These are phyloP conservation scores for Colletotrichum zoysiae DNA, from an alignment of 2,329 filamentous ascomycete species.

Conservation along the genomic window DNA sequence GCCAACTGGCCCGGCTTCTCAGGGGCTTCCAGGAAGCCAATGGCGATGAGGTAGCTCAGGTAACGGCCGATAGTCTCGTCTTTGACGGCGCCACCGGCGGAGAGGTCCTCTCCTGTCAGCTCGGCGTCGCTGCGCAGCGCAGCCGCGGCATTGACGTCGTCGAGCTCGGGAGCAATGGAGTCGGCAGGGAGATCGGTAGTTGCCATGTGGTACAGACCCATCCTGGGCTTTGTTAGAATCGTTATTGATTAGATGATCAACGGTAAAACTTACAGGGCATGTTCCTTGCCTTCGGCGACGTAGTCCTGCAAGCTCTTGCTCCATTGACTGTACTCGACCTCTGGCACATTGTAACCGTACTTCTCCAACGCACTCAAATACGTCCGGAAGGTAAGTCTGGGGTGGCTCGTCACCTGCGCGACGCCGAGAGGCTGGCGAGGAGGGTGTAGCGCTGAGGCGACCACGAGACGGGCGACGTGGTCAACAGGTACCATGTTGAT, in stretches of 20 bases:
- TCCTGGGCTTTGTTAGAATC: slow-evolving; percentile 17
- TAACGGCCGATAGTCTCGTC: slow-evolving; percentile 71
- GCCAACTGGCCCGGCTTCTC: slow-evolving; percentile 47
- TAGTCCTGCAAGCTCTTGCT: slow-evolving; percentile 75
- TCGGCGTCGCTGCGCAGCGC: slow-evolving; percentile 68
- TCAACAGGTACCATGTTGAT: slow-evolving; percentile 91
- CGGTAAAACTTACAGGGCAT: slow-evolving; percentile 44
- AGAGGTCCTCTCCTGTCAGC: slow-evolving; percentile 62
- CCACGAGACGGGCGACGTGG: slow-evolving; percentile 84
- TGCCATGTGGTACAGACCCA: slow-evolving; percentile 81
- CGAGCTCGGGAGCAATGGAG: slow-evolving; percentile 79
- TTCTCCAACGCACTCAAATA: slow-evolving; percentile 77
- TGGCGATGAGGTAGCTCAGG: slow-evolving; percentile 68
- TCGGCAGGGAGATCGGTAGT: slow-evolving; percentile 75
- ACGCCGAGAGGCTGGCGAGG: slow-evolving; percentile 63
- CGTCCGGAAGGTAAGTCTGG: slow-evolving; percentile 81
- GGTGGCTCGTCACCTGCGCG: slow-evolving; percentile 83
- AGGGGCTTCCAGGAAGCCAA: slow-evolving; percentile 69
- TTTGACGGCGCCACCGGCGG: slow-evolving; percentile 66
- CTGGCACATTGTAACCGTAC: slow-evolving; percentile 79
- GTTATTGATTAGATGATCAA: background rate
- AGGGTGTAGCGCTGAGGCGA: slow-evolving; percentile 78
- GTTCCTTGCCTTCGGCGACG: slow-evolving; percentile 70
- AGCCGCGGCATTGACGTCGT: slow-evolving; percentile 73
- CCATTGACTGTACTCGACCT: slow-evolving; percentile 78